Evolutionary conservation across 2,329 filamentous ascomycete species (phyloP), one percentile per base, ranked within the genome.

Genomic region (Fusarium domesticum): DNA sequence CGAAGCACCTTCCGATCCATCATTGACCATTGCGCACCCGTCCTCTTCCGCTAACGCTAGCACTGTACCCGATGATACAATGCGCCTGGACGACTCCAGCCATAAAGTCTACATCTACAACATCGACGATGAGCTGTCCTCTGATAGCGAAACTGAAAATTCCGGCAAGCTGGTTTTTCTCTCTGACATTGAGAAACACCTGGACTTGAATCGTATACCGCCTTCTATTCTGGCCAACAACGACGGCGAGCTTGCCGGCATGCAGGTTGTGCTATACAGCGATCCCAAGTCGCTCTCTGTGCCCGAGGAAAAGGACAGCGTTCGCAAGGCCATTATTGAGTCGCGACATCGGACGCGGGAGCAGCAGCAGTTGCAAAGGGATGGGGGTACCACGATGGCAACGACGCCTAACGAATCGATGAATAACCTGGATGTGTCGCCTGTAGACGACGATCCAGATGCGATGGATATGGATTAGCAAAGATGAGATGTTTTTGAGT

Each of bases 31-130:
- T 37, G 45, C 55, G 20, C 47, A 50, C 35, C 36, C 52, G 35
- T 43, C 54, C 35, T 33, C 50, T 39, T 38, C 51, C 33, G 37
- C 55, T 35, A 53, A 49, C 40, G 40, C 54, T 37, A 61, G 63
- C 5, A 14, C 40, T 30, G 19, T 36, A 5, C 25, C 39, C 16
- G 71, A 80, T 51, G 85, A 89, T 56, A 62, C 67, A 44, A 96
- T 97, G 92, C 78, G 86, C 45, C 65, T 97, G 48, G 91, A 97
- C 69, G 85, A 96, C 68, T 85, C 87, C 23, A 87, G 87, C 59
- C 77, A 95, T 70, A 88, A 86, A 62, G 82, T 96, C 48, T 96
- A 93, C 74, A 90, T 98, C 57, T 85, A 91, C 72, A 84, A 95
- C 67, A 75, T 98, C 8, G 90, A 95, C 63, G 86, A 86, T 57